These are phyloP conservation scores for Emiliania huxleyi DNA, from an alignment of 78 protist species.

Conservation along the genomic window DNA sequence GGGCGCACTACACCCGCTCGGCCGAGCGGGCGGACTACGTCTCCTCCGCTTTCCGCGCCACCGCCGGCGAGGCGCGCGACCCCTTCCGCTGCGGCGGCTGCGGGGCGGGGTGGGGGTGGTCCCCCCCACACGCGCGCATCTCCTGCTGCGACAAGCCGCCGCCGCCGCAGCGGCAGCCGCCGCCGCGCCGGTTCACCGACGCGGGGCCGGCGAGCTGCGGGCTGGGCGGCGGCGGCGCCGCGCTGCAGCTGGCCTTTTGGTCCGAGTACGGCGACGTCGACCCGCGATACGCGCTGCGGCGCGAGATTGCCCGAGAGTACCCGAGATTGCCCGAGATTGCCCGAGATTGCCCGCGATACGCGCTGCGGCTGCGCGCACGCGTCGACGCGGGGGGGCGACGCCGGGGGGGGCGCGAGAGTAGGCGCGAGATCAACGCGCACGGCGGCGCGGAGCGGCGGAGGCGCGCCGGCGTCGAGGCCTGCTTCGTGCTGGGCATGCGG, in stretches of 20 bases:
- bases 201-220: background rate
- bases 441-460: too few species aligned
- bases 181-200: background rate
- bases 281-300: background rate
- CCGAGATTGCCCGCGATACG: too few species aligned
- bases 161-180: background rate
- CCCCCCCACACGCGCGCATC: background rate
- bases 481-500: background rate
- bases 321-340: too few species aligned
- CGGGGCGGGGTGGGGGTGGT: background rate
- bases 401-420: too few species aligned
- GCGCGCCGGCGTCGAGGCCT: background rate
- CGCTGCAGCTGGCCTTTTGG: background rate
- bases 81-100: background rate
- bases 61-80: background rate
- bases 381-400: too few species aligned
- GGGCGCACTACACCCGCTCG: background rate
- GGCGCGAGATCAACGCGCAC: too few species aligned
- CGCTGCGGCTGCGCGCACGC: too few species aligned
- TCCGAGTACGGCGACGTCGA: background rate
- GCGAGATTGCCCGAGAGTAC: too few species aligned
- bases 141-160: background rate
- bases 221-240: background rate
- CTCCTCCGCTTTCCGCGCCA: background rate
- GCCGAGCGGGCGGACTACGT: background rate